These are phyloP conservation scores for Saururus chinensis DNA, from an alignment of 164 flowering plant genomes.

Conservation along the genomic window DNA sequence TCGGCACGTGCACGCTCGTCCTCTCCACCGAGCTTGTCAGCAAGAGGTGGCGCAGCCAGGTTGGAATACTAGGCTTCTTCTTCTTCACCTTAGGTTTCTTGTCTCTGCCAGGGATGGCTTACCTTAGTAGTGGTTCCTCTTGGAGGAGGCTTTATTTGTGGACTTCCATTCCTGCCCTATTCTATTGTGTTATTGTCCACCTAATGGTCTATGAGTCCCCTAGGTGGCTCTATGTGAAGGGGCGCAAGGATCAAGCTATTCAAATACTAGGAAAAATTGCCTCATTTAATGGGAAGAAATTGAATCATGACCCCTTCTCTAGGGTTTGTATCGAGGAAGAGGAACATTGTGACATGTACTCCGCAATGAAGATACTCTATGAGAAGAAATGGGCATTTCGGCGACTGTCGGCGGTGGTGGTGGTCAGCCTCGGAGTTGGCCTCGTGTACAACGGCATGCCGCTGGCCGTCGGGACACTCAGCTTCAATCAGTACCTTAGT, in stretches of 20 bases:
- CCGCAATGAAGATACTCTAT: conserved; percentile 32
- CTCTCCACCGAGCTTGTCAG: conserved; percentile 28
- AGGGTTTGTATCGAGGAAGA: background rate
- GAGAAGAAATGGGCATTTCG: conserved; percentile 35
- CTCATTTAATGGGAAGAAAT: background rate
- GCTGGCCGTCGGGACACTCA: conserved; percentile 37
- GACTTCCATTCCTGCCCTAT: conserved; percentile 32
- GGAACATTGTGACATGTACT: conserved; percentile 12
- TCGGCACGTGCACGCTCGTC: conserved; percentile 38
- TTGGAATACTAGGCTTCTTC: conserved; percentile 42
- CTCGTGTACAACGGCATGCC: conserved; percentile 69
- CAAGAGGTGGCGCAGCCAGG: conserved; percentile 45
- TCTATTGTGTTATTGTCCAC: conserved; percentile 27
- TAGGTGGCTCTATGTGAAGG: conserved; percentile 25
- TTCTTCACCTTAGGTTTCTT: conserved; percentile 54
- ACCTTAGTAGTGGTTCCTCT: conserved; percentile 17
- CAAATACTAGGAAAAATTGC: conserved; percentile 17
- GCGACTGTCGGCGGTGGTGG: conserved; percentile 32
- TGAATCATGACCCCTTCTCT: background rate
- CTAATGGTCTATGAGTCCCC: conserved; percentile 58
- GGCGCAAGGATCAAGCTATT: conserved; percentile 33
- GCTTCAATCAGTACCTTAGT: conserved; percentile 38
- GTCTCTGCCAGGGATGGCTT: conserved; percentile 54
- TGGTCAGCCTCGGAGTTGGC: conserved; percentile 45
- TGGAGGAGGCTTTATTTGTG: conserved; percentile 52